Conservation (phyloP, 768 basidiomycete genomes). For the Tubosaeta sp. region DNA sequence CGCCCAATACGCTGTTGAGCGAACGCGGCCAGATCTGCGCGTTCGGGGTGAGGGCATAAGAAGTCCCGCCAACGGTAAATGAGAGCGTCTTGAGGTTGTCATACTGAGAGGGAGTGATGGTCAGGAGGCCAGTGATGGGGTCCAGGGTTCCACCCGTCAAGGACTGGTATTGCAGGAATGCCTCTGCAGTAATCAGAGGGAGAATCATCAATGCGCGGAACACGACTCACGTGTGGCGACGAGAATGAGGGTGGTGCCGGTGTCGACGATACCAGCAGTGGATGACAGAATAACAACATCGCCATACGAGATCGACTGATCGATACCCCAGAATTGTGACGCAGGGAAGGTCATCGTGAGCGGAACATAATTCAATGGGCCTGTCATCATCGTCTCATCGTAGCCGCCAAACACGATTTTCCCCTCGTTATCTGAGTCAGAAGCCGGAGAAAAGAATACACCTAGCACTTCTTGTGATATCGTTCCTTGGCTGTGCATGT, state of each 20-base stretch:
- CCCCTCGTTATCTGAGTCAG: conserved; percentile 17
- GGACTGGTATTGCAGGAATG: conserved; percentile 21
- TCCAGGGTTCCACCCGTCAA: conserved; percentile 28
- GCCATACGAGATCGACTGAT: conserved; percentile 30
- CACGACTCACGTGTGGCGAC: conserved; percentile 17
- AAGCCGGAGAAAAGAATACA: conserved; percentile 29
- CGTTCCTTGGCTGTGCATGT: conserved; percentile 25
- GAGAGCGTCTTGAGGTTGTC: conserved; percentile 19
- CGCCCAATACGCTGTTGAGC: conserved; percentile 29
- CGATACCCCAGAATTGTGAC: conserved; percentile 28
- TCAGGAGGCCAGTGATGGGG: conserved; percentile 26
- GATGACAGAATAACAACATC: conserved; percentile 16
- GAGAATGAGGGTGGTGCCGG: conserved; percentile 30
- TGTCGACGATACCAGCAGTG: conserved; percentile 34
- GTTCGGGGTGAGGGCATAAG: conserved; percentile 22
- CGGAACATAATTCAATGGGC: conserved; percentile 22
- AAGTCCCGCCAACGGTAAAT: conserved; percentile 23
- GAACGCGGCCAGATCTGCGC: conserved; percentile 35
- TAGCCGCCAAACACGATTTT: conserved; percentile 27
- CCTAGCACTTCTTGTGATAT: conserved; percentile 29
- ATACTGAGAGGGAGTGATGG: conserved; percentile 24
- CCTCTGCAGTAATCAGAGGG: conserved; percentile 13
- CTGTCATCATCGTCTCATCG: conserved; percentile 15
- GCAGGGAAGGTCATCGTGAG: conserved; percentile 25
- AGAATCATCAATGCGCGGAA: neutral